A percentile compares a stretch with the other conserved stretches of the same genome.
Evolutionary conservation across 352 stramenopile genomes (phyloP).

Genomic region (Pythium scleroteichum): DNA sequence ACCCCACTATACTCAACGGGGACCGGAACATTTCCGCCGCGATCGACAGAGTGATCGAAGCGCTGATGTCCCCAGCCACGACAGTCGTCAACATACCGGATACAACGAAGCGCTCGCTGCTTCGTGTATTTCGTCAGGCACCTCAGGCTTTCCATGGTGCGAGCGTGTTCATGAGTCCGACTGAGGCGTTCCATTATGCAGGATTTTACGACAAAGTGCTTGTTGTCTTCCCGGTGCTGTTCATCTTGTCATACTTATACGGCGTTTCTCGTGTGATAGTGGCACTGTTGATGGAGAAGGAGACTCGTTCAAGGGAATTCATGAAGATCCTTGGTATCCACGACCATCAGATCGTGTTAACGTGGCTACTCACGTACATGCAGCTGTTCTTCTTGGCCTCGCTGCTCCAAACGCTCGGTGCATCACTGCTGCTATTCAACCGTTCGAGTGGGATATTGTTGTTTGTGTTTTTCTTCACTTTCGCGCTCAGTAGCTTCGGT

Average conservation of each 20-base stretch:
- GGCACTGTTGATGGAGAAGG: constrained; percentile 92
- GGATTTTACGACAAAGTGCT: constrained; percentile 81
- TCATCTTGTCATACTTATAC: constrained; percentile 93
- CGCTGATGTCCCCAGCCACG: neutral
- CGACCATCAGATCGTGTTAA: constrained; percentile 46
- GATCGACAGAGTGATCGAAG: constrained; percentile 10
- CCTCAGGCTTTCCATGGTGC: constrained; percentile 62
- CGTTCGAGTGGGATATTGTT: constrained; percentile 42
- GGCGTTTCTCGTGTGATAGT: constrained; percentile 89
- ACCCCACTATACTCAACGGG: constrained; percentile 3
- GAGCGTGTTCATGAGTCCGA: constrained; percentile 49
- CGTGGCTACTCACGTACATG: constrained; percentile 84
- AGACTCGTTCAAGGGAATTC: constrained; percentile 88
- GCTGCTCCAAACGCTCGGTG: constrained; percentile 46
- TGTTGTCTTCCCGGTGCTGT: constrained; percentile 86
- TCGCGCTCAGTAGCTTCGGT: constrained; percentile 74
- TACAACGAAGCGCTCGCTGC: constrained; percentile 35
- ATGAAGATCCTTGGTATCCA: constrained; percentile 92
- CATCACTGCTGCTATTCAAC: constrained; percentile 41
- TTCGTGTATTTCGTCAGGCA: constrained; percentile 55
- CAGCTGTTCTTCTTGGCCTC: constrained; percentile 49
- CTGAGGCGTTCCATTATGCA: constrained; percentile 50
- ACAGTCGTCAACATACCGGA: constrained; percentile 34
- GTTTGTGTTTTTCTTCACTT: constrained; percentile 77
- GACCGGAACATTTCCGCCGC: neutral